Evolutionary conservation across 345 rosid species (phyloP).

Genomic region (Populus euphratica): DNA sequence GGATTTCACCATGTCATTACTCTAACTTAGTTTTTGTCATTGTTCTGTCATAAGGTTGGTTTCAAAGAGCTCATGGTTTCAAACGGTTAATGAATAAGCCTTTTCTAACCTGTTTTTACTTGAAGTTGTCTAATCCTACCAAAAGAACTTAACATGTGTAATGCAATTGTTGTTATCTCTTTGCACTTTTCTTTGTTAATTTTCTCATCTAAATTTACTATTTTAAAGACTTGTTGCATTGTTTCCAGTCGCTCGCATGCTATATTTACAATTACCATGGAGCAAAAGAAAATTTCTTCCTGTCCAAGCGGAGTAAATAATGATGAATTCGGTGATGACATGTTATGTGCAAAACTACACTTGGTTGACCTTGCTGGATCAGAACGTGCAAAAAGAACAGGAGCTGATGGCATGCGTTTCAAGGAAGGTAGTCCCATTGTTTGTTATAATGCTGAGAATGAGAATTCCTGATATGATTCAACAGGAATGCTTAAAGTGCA

Average conservation of each 20-base stretch:
- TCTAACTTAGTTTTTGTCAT: neutral
- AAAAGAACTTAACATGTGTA: neutral
- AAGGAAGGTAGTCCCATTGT: constrained; percentile 72
- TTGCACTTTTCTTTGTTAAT: neutral
- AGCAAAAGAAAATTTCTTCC: constrained; percentile 69
- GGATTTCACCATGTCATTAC: neutral
- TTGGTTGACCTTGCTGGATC: constrained; percentile 96
- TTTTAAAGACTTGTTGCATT: neutral
- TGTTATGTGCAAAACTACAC: constrained; percentile 84
- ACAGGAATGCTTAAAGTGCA: neutral
- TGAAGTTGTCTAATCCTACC: neutral
- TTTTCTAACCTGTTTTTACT: neutral
- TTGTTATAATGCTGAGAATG: neutral
- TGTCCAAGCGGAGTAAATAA: constrained; percentile 25
- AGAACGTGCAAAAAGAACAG: constrained; percentile 93
- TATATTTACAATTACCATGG: constrained; percentile 86
- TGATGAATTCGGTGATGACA: constrained; percentile 69
- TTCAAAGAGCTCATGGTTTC: neutral
- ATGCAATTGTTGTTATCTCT: neutral
- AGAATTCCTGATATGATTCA: neutral
- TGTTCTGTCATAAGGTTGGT: neutral
- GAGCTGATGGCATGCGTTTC: constrained; percentile 91
- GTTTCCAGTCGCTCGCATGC: constrained; percentile 88
- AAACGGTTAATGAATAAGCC: neutral
- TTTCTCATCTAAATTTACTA: neutral